Percentiles rank a stretch among this genome's conserved stretches.
Conservation (phyloP, 495 filamentous ascomycete genomes). For the Monascus purpureus region DNA sequence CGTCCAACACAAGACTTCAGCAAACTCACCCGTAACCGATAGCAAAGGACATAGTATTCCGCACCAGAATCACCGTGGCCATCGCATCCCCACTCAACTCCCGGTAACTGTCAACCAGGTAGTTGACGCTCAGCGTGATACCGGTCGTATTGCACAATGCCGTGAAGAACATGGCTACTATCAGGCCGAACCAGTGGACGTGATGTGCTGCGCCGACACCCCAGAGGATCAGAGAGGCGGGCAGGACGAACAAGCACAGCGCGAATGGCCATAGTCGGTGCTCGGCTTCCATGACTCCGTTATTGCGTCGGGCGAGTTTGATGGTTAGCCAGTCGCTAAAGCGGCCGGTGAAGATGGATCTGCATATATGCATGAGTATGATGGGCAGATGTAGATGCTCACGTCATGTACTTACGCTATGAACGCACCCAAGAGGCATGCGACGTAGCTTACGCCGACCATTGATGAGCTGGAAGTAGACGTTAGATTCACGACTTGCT, state of each 20-base stretch:
- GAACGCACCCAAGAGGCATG: constrained; percentile 41
- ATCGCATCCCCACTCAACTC: constrained; percentile 50
- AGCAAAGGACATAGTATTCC: constrained; percentile 54
- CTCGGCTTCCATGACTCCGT: constrained; percentile 49
- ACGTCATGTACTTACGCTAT: constrained; percentile 30
- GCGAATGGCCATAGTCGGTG: constrained; percentile 49
- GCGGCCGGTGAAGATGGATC: constrained; percentile 34
- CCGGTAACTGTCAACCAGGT: constrained; percentile 49
- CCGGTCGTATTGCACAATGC: constrained; percentile 44
- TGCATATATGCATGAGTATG: constrained; percentile 9
- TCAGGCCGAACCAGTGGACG: constrained; percentile 47
- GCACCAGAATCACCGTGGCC: constrained; percentile 47
- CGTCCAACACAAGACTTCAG: background rate
- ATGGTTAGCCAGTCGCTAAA: constrained; percentile 47
- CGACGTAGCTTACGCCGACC: constrained; percentile 47
- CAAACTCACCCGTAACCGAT: constrained; percentile 37
- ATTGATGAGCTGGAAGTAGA: constrained; percentile 42
- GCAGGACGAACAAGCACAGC: constrained; percentile 38
- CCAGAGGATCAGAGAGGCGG: constrained; percentile 47
- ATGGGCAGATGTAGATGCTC: background rate
- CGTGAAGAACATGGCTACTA: constrained; percentile 48
- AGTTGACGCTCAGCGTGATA: constrained; percentile 44
- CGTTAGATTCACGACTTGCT: no score
- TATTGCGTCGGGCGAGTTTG: constrained; percentile 43
- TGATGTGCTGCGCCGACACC: constrained; percentile 51